Conservation (phyloP, 352 stramenopile species). For the Pythium sukuiense region DNA sequence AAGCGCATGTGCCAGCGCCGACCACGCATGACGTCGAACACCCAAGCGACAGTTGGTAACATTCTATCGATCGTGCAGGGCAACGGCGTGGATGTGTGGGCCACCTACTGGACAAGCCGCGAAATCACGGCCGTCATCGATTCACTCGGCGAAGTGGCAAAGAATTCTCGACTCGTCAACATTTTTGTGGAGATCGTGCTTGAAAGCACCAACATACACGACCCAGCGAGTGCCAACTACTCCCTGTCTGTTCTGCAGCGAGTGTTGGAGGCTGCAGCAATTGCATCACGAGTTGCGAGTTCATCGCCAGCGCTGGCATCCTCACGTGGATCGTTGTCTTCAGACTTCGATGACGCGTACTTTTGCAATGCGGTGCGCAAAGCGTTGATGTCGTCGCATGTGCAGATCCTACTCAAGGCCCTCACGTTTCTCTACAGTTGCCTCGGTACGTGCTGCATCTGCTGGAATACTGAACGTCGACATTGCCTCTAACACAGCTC, state of each 20-base stretch:
- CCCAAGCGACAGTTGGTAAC: conserved; percentile 41
- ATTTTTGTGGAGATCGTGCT: conserved; percentile 80
- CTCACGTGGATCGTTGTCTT: conserved; percentile 6
- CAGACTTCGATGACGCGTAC: conserved; percentile 66
- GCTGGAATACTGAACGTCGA: not conserved
- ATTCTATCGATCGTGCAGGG: conserved; percentile 64
- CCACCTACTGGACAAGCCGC: conserved; percentile 68
- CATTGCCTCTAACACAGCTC: too few species aligned
- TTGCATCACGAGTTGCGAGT: conserved; percentile 10
- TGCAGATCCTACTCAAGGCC: conserved; percentile 85
- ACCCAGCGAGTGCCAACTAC: conserved; percentile 83
- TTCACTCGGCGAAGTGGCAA: conserved; percentile 53
- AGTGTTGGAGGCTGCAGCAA: conserved; percentile 37
- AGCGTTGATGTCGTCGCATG: conserved; percentile 69
- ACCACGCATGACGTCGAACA: conserved; percentile 37
- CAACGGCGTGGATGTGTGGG: conserved; percentile 57
- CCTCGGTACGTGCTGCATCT: conserved; percentile 47
- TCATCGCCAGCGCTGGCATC: not conserved
- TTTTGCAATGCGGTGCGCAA: conserved; percentile 71
- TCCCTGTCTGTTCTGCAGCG: conserved; percentile 78
- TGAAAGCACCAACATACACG: conserved; percentile 82
- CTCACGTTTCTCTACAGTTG: conserved; percentile 86
- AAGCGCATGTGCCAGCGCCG: conserved; percentile 78
- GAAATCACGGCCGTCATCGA: conserved; percentile 41
- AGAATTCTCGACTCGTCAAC: conserved; percentile 69